Evolutionary conservation across 441 rosid genomes (phyloP).

Genomic region (Arabidopsis hybrid): DNA sequence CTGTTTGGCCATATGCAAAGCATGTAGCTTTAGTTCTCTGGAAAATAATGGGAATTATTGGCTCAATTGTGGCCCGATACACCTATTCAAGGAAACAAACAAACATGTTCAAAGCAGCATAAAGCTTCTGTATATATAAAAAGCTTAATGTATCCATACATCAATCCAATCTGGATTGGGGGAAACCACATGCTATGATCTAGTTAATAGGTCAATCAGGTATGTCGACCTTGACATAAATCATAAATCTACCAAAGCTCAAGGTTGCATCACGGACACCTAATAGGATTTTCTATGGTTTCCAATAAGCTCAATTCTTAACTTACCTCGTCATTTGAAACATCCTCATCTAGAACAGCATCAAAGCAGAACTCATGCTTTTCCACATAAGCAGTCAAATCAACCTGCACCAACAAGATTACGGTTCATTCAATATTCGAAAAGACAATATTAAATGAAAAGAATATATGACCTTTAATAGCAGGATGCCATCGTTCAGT

Average conservation of each 20-base stretch:
- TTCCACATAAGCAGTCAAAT: slow-evolving; percentile 92
- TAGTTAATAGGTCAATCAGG: slow-evolving; percentile 15
- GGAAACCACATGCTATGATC: slow-evolving; percentile 26
- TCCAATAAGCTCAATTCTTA: slow-evolving; percentile 19
- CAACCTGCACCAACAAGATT: slow-evolving; percentile 70
- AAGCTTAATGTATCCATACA: slow-evolving; percentile 13
- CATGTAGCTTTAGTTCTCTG: slow-evolving; percentile 97
- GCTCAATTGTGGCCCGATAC: slow-evolving; percentile 94
- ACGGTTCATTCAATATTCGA: slow-evolving; percentile 13
- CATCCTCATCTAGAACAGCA: slow-evolving; percentile 94
- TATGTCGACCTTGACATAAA: slow-evolving; percentile 12
- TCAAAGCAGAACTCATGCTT: slow-evolving; percentile 97
- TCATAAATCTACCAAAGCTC: slow-evolving; percentile 22
- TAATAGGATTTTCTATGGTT: slow-evolving; percentile 1
- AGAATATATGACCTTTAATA: slow-evolving; percentile 37
- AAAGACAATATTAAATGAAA: slow-evolving; percentile 18
- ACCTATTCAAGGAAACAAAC: slow-evolving; percentile 57
- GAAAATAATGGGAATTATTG: slow-evolving; percentile 94
- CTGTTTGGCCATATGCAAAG: slow-evolving; percentile 99
- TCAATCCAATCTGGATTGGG: slow-evolving; percentile 23
- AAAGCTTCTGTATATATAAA: slow-evolving; percentile 17
- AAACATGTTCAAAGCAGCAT: slow-evolving; percentile 2
- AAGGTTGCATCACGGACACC: slow-evolving; percentile 26
- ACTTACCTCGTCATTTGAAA: slow-evolving; percentile 94
- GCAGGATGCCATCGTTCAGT: slow-evolving; percentile 42